Conservation (phyloP, 176 grass and related monocot species). For the Ensete glaucum region DNA sequence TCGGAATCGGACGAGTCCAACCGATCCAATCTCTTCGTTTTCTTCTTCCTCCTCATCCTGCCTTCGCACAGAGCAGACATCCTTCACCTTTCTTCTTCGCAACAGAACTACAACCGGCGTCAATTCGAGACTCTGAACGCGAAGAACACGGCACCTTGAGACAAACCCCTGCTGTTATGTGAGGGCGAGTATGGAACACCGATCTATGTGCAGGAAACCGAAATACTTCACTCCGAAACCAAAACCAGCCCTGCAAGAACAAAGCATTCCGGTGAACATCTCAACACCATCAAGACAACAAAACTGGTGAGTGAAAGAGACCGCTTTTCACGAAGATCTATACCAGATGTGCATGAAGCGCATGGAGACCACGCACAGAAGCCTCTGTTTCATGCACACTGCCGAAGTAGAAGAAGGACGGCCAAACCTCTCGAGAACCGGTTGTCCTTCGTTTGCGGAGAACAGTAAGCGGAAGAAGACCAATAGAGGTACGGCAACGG, state of each 20-base stretch:
- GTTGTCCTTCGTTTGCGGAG: background rate
- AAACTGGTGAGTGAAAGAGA: background rate
- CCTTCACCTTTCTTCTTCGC: background rate
- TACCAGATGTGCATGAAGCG: background rate
- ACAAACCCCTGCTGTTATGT: background rate
- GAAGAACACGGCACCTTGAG: background rate
- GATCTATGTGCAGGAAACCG: background rate
- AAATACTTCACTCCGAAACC: conserved; percentile 8
- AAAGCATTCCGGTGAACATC: background rate
- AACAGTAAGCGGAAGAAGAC: background rate
- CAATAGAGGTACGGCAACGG: background rate
- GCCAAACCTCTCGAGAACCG: background rate
- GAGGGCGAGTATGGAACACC: background rate
- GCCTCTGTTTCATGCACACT: conserved; percentile 3
- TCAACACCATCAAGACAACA: background rate
- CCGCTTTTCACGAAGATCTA: background rate
- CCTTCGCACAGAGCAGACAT: background rate
- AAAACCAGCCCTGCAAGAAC: conserved; percentile 8
- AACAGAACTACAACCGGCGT: background rate
- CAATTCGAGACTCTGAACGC: background rate
- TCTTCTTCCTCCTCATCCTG: background rate
- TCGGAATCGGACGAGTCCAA: background rate
- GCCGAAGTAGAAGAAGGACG: background rate
- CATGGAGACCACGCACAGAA: background rate
- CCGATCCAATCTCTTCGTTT: background rate